Percentiles rank a stretch among this genome's conserved stretches.
Conservation (phyloP, 768 basidiomycete genomes). For the Russula lepida region DNA sequence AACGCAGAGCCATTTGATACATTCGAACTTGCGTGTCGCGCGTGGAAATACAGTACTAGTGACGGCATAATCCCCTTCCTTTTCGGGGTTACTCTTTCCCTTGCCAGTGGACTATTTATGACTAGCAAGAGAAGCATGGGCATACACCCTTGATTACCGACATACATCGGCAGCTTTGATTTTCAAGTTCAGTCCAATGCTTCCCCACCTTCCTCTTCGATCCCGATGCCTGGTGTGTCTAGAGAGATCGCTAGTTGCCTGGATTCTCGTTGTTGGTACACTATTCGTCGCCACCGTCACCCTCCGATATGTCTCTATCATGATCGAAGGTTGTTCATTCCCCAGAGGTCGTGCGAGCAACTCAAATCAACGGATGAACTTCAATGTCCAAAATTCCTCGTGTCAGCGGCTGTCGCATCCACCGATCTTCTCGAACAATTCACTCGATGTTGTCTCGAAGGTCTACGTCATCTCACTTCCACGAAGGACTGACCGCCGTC, state of each 20-base stretch:
- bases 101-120: no score
- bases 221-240: not conserved
- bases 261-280: not conserved
- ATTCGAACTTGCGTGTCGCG: not conserved
- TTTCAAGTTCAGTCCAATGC: not conserved
- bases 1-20: not conserved
- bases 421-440: not conserved
- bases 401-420: not conserved
- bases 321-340: not conserved
- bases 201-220: not conserved
- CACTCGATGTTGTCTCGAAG: conserved; percentile 34
- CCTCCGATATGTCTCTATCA: not conserved
- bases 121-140: no score
- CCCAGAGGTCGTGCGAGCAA: not conserved
- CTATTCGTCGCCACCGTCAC: not conserved
- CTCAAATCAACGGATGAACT: not conserved
- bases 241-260: not conserved
- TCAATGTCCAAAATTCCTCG: not conserved
- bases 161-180: not conserved
- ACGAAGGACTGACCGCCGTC: conserved; percentile 44
- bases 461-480: conserved; percentile 57
- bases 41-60: not conserved
- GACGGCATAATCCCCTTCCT: not conserved
- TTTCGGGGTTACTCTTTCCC: not conserved
- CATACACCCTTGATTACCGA: no score